These are phyloP conservation scores for Colletotrichum theobromicola DNA, from an alignment of 2,329 filamentous ascomycete species.

Conservation along the genomic window DNA sequence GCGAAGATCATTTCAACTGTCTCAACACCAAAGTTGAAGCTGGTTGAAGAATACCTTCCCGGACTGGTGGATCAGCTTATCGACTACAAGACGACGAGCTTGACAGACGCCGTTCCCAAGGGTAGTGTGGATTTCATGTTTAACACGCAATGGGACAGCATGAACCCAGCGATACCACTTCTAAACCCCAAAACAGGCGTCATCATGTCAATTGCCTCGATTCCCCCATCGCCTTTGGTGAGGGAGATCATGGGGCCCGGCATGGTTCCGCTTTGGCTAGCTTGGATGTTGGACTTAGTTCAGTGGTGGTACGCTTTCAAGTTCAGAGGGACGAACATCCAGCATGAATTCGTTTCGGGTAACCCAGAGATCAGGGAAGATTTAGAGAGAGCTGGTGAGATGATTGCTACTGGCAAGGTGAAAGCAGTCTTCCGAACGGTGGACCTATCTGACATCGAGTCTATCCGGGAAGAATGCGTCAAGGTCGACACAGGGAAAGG, in stretches of 20 bases:
- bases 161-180: constrained; percentile 44
- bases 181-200: constrained; percentile 41
- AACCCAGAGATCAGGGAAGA: constrained; percentile 44
- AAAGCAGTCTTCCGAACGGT: constrained; percentile 46
- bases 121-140: constrained; percentile 55
- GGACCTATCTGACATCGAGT: constrained; percentile 46
- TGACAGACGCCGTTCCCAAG: constrained; percentile 39
- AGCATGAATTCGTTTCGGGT: constrained; percentile 51
- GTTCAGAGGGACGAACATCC: constrained; percentile 48
- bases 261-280: constrained; percentile 41
- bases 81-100: constrained; percentile 52
- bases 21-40: constrained; percentile 54
- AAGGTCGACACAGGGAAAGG: constrained; percentile 45
- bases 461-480: constrained; percentile 44
- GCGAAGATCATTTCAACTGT: constrained; percentile 54
- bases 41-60: constrained; percentile 45
- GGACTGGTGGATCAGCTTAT: constrained; percentile 55
- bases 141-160: constrained; percentile 49
- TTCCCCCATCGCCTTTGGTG: constrained; percentile 35
- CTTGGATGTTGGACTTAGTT: constrained; percentile 36
- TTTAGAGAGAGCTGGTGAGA: constrained; percentile 43
- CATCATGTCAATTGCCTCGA: constrained; percentile 44
- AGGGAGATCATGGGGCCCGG: constrained; percentile 34
- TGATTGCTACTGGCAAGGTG: constrained; percentile 47
- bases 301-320: constrained; percentile 46